Evolutionary conservation across 495 filamentous ascomycete genomes (phyloP), one percentile per base, ranked within the genome.

Genomic region (Cercophora sp.): DNA sequence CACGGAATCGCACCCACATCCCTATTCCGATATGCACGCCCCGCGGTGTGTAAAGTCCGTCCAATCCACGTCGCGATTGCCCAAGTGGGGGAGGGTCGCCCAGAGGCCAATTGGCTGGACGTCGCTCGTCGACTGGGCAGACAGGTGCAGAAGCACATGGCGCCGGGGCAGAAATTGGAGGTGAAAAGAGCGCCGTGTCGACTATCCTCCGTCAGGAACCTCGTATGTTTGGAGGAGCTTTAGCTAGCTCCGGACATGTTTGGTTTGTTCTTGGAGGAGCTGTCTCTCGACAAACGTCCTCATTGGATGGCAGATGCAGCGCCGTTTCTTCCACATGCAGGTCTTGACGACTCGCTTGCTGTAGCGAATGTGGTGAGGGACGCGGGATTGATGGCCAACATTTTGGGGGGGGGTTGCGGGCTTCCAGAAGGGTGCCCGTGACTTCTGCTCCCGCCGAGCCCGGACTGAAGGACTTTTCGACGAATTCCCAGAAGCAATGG

Each of bases 241-340:
- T 27, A 52, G 52, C 47, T 56, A 48, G 57, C 26, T 48, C 57
- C 24, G 39, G 51, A 54, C 32, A 11, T 40, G 56, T 41, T 48
- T 36, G 50, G 24, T 39, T 44, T 41, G 20, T 46, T n/a, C 26
- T 39, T 25, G 22, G n/a, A 19, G 27, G 20, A 15, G 39, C 16
- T 18, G n/a, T n/a, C 27, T 9, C 40, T 16, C 8, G 24, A 10
- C 15, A 42, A 11, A 18, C 23, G 20, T 29, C 34, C 39, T 40
- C 22, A 60, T 60, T 60, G 58, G 58, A 51, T 19, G 35, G 44
- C 43, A 34, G 34, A 37, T 55, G 58, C 48, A 56, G 53, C 56
- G 43, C 34, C 55, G 46, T 55, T 54, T 51, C 55, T 41, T 52
- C 40, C 35, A 52, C 52, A 48, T 59, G 52, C 59, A 61, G 48